These are phyloP conservation scores for Penicillium italicum DNA, from an alignment of 2,329 filamentous ascomycete genomes.

Conservation along the genomic window DNA sequence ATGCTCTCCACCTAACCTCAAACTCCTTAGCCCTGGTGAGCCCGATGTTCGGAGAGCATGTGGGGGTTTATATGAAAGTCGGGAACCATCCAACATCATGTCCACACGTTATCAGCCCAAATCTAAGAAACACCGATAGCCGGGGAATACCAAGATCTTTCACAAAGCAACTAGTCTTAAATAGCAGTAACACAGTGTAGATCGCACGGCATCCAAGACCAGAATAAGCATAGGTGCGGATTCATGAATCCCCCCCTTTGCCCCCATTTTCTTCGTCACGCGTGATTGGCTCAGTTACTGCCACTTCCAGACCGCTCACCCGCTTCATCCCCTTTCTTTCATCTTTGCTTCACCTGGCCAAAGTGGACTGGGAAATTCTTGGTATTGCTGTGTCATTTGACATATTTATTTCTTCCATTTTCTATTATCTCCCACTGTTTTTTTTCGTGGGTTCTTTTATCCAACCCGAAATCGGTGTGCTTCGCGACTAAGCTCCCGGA, in stretches of 20 bases:
- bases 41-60: not conserved
- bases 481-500: conserved; percentile 15
- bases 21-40: not conserved
- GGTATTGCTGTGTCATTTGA: not conserved
- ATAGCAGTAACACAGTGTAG: not conserved
- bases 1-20: conserved; percentile 1
- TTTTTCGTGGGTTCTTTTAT: not conserved
- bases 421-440: not conserved
- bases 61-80: not conserved
- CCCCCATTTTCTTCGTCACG: conserved; percentile 10
- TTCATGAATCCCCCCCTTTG: conserved; percentile 10
- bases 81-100: no score
- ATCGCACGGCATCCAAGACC: conserved; percentile 5
- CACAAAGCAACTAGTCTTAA: not conserved
- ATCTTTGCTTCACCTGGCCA: conserved; percentile 3
- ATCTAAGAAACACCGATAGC: not conserved
- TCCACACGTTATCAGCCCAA: not conserved
- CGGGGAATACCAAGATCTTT: not conserved
- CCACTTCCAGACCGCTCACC: conserved; percentile 22
- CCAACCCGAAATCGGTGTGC: conserved; percentile 7
- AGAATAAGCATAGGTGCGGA: conserved; percentile 1
- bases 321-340: conserved; percentile 25
- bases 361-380: not conserved
- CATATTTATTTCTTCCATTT: not conserved
- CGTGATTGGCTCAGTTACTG: conserved; percentile 23